Percentiles rank a stretch among this genome's conserved stretches.
phyloP scores from a whole-genome alignment of 1,284 basidiomycete species.

The Ganoderma lucidum region DNA sequence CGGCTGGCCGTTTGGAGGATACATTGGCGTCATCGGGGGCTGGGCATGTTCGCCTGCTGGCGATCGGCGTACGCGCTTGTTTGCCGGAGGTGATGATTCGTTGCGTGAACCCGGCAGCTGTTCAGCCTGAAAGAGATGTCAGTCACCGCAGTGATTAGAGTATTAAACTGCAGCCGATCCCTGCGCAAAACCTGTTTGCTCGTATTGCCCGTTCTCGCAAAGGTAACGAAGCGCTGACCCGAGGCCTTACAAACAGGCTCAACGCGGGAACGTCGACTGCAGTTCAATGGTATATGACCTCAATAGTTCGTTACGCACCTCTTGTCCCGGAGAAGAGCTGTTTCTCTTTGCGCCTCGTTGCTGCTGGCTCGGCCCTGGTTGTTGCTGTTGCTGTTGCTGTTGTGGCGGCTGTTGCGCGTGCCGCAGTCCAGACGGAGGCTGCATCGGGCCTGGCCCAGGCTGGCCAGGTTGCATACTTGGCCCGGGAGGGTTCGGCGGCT shows the following conservation, averaged over 20 bases:
- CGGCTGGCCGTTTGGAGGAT: slow-evolving; percentile 21
- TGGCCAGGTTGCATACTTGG: slow-evolving; percentile 33
- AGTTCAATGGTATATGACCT: too few species aligned
- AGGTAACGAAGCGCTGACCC: too few species aligned
- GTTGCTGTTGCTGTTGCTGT: slow-evolving; percentile 34
- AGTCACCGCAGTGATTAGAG: neutral
- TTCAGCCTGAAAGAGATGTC: slow-evolving; percentile 51
- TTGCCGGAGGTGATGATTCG: slow-evolving; percentile 69
- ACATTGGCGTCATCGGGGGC: slow-evolving; percentile 43
- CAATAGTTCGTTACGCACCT: slow-evolving; percentile 49
- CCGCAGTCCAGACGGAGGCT: slow-evolving; percentile 39
- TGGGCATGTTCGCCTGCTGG: slow-evolving; percentile 51
- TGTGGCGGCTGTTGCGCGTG: slow-evolving; percentile 32
- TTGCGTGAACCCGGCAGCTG: slow-evolving; percentile 50
- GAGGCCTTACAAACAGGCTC: too few species aligned
- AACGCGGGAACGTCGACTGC: too few species aligned
- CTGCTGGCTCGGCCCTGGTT: slow-evolving; percentile 36
- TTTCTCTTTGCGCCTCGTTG: slow-evolving; percentile 62
- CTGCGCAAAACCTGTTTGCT: too few species aligned
- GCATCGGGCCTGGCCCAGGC: slow-evolving; percentile 40
- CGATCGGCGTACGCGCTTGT: slow-evolving; percentile 67
- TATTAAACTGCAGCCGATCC: too few species aligned
- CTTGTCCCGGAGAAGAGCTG: slow-evolving; percentile 75
- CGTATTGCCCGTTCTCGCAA: too few species aligned
- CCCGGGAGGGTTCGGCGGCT: slow-evolving; percentile 26